phyloP scores from a whole-genome alignment of 2,329 filamentous ascomycete genomes.

The Chaetomium sp. region DNA sequence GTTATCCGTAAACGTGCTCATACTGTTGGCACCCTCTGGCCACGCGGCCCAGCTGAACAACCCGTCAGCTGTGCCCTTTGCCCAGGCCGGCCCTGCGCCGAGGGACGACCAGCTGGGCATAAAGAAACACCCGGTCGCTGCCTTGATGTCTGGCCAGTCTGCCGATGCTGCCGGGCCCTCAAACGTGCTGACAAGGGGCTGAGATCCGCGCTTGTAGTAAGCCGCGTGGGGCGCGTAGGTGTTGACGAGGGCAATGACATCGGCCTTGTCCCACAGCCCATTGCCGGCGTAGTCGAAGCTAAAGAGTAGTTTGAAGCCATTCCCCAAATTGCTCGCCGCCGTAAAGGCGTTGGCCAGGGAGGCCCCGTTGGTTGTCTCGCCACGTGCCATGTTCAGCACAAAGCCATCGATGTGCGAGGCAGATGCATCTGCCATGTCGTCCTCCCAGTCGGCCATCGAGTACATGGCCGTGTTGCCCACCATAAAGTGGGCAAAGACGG shows the following conservation, averaged over 20 bases:
- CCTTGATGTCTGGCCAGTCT: constrained; percentile 38
- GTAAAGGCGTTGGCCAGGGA: constrained; percentile 28
- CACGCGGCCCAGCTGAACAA: constrained; percentile 35
- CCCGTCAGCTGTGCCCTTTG: constrained; percentile 28
- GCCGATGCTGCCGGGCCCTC: constrained; percentile 38
- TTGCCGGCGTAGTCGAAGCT: constrained; percentile 34
- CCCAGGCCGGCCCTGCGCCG: constrained; percentile 24
- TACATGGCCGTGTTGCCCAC: constrained; percentile 25
- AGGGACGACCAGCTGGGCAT: constrained; percentile 42
- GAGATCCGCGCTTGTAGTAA: constrained; percentile 28
- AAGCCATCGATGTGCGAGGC: constrained; percentile 35
- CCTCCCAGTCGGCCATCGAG: constrained; percentile 23
- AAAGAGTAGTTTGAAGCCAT: constrained; percentile 28
- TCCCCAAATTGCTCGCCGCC: constrained; percentile 16
- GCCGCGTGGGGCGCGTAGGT: constrained; percentile 22
- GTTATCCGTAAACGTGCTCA: constrained; percentile 25
- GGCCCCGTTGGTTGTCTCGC: constrained; percentile 14
- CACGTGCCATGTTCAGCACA: constrained; percentile 30
- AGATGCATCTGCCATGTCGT: constrained; percentile 32
- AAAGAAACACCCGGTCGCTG: constrained; percentile 30
- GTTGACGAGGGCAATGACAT: constrained; percentile 25
- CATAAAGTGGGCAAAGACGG: constrained; percentile 1
- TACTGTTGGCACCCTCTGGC: constrained; percentile 28
- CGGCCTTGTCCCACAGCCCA: constrained; percentile 25
- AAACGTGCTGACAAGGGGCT: constrained; percentile 47